Base-by-base conservation (phyloP, 495 filamentous ascomycete genomes). In the Endocarpon pusillum region DNA sequence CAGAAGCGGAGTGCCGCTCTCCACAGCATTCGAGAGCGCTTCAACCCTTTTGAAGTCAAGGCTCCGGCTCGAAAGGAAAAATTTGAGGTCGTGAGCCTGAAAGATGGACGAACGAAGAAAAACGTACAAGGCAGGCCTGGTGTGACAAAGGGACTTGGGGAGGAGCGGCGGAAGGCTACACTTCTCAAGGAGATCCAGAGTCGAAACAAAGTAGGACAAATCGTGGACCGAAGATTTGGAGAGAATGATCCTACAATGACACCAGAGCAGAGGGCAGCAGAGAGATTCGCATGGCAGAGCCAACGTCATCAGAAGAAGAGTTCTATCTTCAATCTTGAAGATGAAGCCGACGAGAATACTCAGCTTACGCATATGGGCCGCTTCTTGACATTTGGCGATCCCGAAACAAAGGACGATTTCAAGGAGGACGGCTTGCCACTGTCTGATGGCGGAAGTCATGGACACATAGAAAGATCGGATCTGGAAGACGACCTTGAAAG, bases 1-100 rank as follows among this genome's bases (percentile, higher is more conserved):
- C 66, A 69, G 41, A 71, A 80, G 42, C 75, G 78, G 42, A 69
- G 73, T 43, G 70, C 69, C 27, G 81, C 79, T 10, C 61, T 97
- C 34, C 67, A 80, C 45, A 68, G 67, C 32, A 94, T 96, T 48
- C 78, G 89, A 42, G 85, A 94, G 38, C 71, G 82, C 42, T 94
- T 94, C 71, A 96, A 94, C 55, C 89, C 89, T 2, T 97, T 96
- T 53, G 89, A 97, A 52, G 68, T 91, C 51, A 84, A 89, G 54
- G 66, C 68, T 8, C 67, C 72, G 17, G 57, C 69, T 0, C 60
- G 69, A 19, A 71, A 71, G 1, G 67, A 63, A 42, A 94, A 93
- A 47, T 86, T 87, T 42, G 73, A 83, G 24, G 64, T 73, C 23
- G 69, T 71, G 2, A 83, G 69, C 11, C 78, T 67, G 12, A 60